Percentiles rank a stretch among this genome's conserved stretches.
These are phyloP conservation scores for Hypoxylon rickii DNA, from an alignment of 495 filamentous ascomycete genomes.

Conservation along the genomic window DNA sequence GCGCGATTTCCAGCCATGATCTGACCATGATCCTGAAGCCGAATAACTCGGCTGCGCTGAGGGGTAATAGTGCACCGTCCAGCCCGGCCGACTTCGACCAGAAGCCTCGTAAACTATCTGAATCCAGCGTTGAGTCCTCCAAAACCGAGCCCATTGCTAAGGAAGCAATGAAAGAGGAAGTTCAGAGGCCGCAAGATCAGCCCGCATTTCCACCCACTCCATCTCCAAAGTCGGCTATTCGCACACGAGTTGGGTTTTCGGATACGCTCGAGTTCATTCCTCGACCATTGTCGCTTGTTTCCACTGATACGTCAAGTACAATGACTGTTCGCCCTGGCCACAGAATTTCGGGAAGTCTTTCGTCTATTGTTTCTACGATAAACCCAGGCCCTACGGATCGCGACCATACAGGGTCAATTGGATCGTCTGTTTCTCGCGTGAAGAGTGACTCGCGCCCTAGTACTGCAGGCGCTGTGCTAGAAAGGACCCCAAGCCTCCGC, in stretches of 20 bases:
- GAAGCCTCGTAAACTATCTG: slow-evolving; percentile 45
- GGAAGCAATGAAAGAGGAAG: slow-evolving; percentile 2
- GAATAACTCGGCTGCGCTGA: slow-evolving; percentile 49
- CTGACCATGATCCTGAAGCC: slow-evolving; percentile 72
- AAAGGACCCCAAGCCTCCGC: slow-evolving; percentile 47
- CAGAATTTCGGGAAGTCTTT: slow-evolving; percentile 66
- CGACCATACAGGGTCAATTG: slow-evolving; percentile 35
- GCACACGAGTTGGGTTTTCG: slow-evolving; percentile 62
- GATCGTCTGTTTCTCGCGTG: slow-evolving; percentile 35
- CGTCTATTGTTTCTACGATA: slow-evolving; percentile 60
- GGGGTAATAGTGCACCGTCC: slow-evolving; percentile 67
- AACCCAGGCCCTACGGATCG: slow-evolving; percentile 45
- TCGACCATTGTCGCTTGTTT: slow-evolving; percentile 72
- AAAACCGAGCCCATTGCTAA: slow-evolving; percentile 4
- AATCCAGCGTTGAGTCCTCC: slow-evolving; percentile 15
- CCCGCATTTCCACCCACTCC: slow-evolving; percentile 34
- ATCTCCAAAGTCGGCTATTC: slow-evolving; percentile 44
- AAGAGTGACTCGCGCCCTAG: slow-evolving; percentile 51
- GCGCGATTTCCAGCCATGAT: slow-evolving; percentile 84
- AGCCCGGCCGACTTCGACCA: slow-evolving; percentile 62
- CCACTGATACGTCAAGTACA: slow-evolving; percentile 73
- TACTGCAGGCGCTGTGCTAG: slow-evolving; percentile 57
- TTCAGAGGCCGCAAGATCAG: slow-evolving; percentile 22
- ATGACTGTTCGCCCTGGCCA: slow-evolving; percentile 64
- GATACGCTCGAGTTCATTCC: slow-evolving; percentile 70